phyloP scores from a whole-genome alignment of 2,329 filamentous ascomycete genomes.

The Colletotrichum sp. region DNA sequence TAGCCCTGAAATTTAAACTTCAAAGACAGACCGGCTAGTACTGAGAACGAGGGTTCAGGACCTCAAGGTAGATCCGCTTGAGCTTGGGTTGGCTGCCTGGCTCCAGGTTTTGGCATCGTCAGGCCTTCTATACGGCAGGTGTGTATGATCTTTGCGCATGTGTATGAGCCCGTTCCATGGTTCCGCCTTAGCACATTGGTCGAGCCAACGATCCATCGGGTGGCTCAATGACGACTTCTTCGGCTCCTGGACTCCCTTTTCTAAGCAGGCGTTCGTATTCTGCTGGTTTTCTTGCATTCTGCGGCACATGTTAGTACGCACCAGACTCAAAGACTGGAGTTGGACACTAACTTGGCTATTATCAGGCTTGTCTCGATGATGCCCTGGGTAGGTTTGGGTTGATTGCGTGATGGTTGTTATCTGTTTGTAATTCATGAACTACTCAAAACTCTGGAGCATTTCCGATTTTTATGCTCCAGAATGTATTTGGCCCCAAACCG shows the following conservation, averaged over 20 bases:
- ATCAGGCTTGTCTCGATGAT: neutral
- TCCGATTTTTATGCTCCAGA: neutral
- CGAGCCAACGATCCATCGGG: neutral
- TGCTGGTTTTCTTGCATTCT: neutral
- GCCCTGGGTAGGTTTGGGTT: neutral
- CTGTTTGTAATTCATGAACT: neutral
- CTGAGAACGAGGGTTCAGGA: neutral
- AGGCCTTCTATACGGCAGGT: neutral
- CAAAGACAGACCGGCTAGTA: neutral
- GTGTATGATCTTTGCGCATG: neutral
- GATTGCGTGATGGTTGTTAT: neutral
- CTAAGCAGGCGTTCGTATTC: neutral
- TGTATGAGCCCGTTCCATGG: neutral
- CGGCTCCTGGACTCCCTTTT: neutral
- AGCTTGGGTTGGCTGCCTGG: neutral
- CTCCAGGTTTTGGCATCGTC: neutral
- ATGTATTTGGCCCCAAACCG: neutral
- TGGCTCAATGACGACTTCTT: neutral
- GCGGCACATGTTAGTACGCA: accelerated
- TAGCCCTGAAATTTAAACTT: accelerated
- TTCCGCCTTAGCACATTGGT: neutral
- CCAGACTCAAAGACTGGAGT: neutral
- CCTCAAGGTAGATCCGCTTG: neutral
- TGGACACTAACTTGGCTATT: neutral
- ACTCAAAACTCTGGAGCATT: neutral